Base-by-base conservation (phyloP, 306 rosid genomes). In the Erythrophleum fordii region DNA sequence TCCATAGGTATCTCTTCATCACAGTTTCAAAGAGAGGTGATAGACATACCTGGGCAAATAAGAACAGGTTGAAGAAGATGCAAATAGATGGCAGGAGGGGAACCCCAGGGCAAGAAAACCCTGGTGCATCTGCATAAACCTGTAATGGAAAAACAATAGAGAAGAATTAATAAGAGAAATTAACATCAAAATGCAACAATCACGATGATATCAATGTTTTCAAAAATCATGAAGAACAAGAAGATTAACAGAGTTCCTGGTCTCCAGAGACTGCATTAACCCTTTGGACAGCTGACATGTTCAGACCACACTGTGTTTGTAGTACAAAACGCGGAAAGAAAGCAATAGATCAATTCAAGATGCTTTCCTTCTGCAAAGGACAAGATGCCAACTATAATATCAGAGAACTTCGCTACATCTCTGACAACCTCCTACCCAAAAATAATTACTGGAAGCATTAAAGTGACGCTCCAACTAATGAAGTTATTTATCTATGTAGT, bases 51-150 rank as follows among this genome's bases (percentile, higher is more conserved):
- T 95, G 99, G 42, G 89, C 99, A 78, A 93, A 95, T 74, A 92
- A 85, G 86, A 93, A 93, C 92, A 92, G 85, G 94, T 92, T 95
- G 80, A 95, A 93, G 85, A 95, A 92, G 77, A 95, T 92, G 97
- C 97, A 91, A 77, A 90, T 46, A 34, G 75, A 77, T 14, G 99
- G 99, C 65, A 95, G 85, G 85, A 81, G 11, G 62, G 98, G 97
- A 81, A 95, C 97, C 72, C 97, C 85, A 11, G 99, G 99, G 67
- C 99, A 95, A 71, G 97, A 89, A 90, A 95, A 95, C 80, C 94
- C 99, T 5, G 88, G 89, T 45, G 92, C 78, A 69, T 86, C 91
- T 28, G 84, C 93, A 84, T 95, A 93, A 64, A 69, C 88, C 99
- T 95, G 84, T 65, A 61, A 28, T 77, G 45, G 49, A 82, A 77